These are phyloP conservation scores for Trichoderma asperelloides DNA, from an alignment of 495 filamentous ascomycete genomes.

Conservation along the genomic window DNA sequence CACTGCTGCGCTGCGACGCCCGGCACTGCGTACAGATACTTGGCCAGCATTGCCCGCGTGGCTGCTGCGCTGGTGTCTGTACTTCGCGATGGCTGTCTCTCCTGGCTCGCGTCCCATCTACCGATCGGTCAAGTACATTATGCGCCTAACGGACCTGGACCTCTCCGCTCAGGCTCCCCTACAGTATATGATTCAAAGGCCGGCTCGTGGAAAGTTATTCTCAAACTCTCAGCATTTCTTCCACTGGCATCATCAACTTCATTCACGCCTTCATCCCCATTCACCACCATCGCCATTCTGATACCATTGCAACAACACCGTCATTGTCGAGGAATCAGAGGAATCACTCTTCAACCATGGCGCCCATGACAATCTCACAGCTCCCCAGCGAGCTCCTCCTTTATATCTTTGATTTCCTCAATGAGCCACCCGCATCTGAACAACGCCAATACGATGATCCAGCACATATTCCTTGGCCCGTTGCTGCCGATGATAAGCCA, in stretches of 20 bases:
- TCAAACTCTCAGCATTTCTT: neutral
- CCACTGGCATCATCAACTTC: neutral
- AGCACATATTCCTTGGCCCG: neutral
- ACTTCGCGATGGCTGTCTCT: no score
- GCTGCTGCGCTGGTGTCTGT: no score
- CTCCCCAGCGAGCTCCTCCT: conserved; percentile 35
- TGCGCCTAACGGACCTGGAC: no score
- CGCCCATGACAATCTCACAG: neutral
- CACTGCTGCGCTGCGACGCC: no score
- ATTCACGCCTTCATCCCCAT: neutral
- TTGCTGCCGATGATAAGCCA: neutral
- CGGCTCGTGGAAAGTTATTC: no score
- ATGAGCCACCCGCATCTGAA: conserved; percentile 26
- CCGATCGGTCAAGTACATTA: no score
- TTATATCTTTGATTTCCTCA: conserved; percentile 30
- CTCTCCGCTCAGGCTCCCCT: no score
- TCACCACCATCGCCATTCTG: neutral
- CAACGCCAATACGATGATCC: conserved; percentile 32
- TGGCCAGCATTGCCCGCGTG: no score
- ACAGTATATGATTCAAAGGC: no score
- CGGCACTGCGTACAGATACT: no score
- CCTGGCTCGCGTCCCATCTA: no score
- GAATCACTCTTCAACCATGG: neutral
- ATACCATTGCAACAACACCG: neutral
- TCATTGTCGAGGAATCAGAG: neutral